phyloP scores from a whole-genome alignment of 495 filamentous ascomycete species.

The Daldinia vernicosa region DNA sequence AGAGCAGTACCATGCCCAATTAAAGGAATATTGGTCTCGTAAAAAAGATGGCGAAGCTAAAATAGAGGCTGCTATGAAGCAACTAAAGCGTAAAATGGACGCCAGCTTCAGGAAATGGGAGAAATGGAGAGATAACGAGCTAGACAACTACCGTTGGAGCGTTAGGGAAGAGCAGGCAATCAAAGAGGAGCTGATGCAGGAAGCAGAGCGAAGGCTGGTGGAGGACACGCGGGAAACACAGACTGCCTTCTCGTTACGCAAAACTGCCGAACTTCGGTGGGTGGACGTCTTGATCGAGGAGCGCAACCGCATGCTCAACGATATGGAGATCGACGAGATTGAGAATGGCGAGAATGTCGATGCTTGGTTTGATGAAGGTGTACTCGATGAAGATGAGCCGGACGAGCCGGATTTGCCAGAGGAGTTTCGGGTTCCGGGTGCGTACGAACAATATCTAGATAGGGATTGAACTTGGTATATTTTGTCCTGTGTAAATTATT shows the following conservation, averaged over 20 bases:
- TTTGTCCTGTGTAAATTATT: neutral
- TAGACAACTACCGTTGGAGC: conserved; percentile 32
- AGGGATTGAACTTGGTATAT: neutral
- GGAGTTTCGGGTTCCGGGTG: conserved; percentile 15
- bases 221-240: conserved; percentile 14
- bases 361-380: conserved; percentile 39
- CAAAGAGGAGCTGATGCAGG: conserved; percentile 45
- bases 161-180: conserved; percentile 44
- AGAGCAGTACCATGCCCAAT: conserved; percentile 44
- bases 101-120: conserved; percentile 40
- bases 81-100: conserved; percentile 45
- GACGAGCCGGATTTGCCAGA: neutral
- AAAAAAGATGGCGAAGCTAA: conserved; percentile 38
- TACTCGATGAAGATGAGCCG: conserved; percentile 18
- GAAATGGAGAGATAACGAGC: conserved; percentile 41
- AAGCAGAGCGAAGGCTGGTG: conserved; percentile 31
- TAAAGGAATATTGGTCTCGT: conserved; percentile 43
- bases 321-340: conserved; percentile 48
- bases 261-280: conserved; percentile 46
- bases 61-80: conserved; percentile 39
- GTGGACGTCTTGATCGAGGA: conserved; percentile 44
- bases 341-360: conserved; percentile 46
- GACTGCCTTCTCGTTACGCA: conserved; percentile 24
- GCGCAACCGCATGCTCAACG: conserved; percentile 41
- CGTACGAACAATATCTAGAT: neutral